phyloP scores from a whole-genome alignment of 352 stramenopile species.

The Salisapilia sapeloensis region DNA sequence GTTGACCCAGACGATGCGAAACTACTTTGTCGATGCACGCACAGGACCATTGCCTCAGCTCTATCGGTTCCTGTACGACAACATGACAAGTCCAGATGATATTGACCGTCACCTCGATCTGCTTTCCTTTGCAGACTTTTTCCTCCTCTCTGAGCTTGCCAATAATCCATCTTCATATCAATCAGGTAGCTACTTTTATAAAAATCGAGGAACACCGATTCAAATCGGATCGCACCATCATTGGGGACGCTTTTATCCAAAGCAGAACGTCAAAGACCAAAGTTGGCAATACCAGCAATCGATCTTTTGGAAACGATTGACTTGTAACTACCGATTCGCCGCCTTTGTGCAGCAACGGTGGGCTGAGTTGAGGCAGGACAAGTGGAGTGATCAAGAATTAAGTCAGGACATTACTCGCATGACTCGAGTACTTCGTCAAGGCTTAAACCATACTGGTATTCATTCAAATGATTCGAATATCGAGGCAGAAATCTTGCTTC shows the following conservation, averaged over 20 bases:
- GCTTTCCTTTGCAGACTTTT: conserved; percentile 53
- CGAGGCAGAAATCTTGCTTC: too few relatives aligned
- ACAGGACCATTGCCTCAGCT: conserved; percentile 32
- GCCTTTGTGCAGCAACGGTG: conserved; percentile 36
- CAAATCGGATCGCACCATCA: conserved; percentile 43
- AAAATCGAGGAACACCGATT: conserved; percentile 39
- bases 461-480: conserved; percentile 43
- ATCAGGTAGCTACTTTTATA: conserved; percentile 52
- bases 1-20: conserved; percentile 39
- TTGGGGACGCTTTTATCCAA: conserved; percentile 40
- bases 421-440: conserved; percentile 23
- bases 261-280: conserved; percentile 10
- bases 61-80: conserved; percentile 39
- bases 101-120: conserved; percentile 38
- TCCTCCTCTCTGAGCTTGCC: conserved; percentile 47
- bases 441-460: conserved; percentile 20
- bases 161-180: conserved; percentile 43
- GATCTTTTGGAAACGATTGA: conserved; percentile 40
- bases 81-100: conserved; percentile 32
- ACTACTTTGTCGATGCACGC: conserved; percentile 30
- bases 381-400: conserved; percentile 35
- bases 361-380: conserved; percentile 14
- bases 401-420: conserved; percentile 18
- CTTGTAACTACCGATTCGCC: conserved; percentile 58
- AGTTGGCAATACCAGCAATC: conserved; percentile 32